These are phyloP conservation scores for Fistulinella cinereoalba DNA, from an alignment of 1,284 basidiomycete genomes.

Conservation along the genomic window DNA sequence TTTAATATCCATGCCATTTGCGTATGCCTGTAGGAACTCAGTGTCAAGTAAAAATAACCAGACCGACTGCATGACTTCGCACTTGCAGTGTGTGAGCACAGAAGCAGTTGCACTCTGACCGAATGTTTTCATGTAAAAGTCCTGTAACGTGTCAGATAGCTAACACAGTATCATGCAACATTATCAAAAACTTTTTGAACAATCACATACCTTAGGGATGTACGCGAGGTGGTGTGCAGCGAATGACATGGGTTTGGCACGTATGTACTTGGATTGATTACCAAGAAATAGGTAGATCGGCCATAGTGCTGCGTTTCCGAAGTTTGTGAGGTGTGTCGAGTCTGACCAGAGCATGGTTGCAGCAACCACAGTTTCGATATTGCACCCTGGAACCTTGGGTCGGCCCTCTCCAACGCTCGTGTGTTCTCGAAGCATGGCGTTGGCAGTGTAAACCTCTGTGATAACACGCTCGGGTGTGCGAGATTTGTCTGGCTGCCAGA, in stretches of 20 bases:
- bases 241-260: conserved; percentile 17
- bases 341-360: conserved; percentile 37
- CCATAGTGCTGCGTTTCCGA: conserved; percentile 34
- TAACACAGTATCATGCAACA: neutral
- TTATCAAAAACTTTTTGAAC: neutral
- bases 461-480: conserved; percentile 18
- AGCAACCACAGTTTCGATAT: conserved; percentile 22
- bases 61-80: conserved; percentile 34
- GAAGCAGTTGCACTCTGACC: conserved; percentile 11
- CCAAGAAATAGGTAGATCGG: conserved; percentile 35
- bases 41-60: conserved; percentile 31
- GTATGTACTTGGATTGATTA: conserved; percentile 34
- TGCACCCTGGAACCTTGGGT: conserved; percentile 14
- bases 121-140: conserved; percentile 20
- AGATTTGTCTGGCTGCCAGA: conserved; percentile 13
- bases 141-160: conserved; percentile 18
- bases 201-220: conserved; percentile 27
- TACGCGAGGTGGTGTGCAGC: conserved; percentile 33
- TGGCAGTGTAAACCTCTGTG: conserved; percentile 34
- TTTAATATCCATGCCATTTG: conserved; percentile 28
- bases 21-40: conserved; percentile 33
- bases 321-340: conserved; percentile 32
- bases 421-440: conserved; percentile 31
- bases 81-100: conserved; percentile 27
- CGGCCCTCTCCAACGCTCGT: conserved; percentile 7